Base-by-base conservation (phyloP, 75 land plant genomes). In the Selaginella tamariscina region DNA sequence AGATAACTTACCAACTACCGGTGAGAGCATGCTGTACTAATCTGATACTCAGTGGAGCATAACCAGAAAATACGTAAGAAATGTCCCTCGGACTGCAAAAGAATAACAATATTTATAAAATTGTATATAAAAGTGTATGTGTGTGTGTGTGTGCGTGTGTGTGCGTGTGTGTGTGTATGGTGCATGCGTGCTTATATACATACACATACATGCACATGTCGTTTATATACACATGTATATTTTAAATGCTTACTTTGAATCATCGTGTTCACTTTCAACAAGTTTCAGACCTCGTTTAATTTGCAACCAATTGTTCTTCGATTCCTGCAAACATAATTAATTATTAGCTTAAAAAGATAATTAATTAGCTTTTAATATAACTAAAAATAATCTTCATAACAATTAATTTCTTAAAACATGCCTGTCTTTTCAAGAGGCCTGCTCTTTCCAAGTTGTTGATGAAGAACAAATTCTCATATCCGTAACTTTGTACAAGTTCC, bases 11-110 rank as follows among this genome's bases (percentile, higher is more conserved):
- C 98, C 98, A 94, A 70, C 88, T 91, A 73, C 83, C 79, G 70
- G 81, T 73, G 29, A 94, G 78, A 33, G 88, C 91, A 76, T 83
- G 84, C 67, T 94, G 94, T 24, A 94, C 81, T 62, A 94, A 86
- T 56, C 96, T 83, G 55, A 94, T 80, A 71, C 96, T 90, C 33
- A 94, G 83, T 33, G 98, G 98, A 20, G 98, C 98, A 78, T 94
- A 94, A 75, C 98, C 98, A 67, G 98, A 94, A 71, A 82, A 94
- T 49, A 89, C 94, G 71, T 90, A 94, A 31, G 96, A 67, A 33
- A 94, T 83, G 62, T 94, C 98, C 57, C 71, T 83, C 21, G 98
- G 98, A 70, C 98, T 94, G 88, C 24, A 39, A 69, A 72, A 24
- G 65, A 1, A 44, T 1, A 60, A 39, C 28, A 18, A 5, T 39